Evolutionary conservation across 179 eudicot species (phyloP).

Genomic region (Heliamphora pulchella): DNA sequence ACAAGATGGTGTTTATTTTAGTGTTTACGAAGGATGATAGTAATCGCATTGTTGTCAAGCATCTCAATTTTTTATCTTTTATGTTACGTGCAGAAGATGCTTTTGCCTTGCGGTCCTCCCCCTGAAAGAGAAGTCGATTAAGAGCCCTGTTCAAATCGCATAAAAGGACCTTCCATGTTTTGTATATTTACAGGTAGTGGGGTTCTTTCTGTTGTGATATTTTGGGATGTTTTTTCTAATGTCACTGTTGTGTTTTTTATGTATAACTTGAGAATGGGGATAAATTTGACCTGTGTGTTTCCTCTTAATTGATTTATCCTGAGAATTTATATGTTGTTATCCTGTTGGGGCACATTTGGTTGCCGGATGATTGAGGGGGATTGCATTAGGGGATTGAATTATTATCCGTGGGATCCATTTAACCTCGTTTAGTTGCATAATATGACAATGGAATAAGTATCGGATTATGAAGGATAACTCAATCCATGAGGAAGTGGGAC

Average conservation of each 20-base stretch:
- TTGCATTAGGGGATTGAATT: too few relatives aligned
- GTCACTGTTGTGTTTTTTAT: not conserved
- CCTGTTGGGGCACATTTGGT: too few relatives aligned
- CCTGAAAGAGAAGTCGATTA: conserved; percentile 44
- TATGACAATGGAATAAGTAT: too few relatives aligned
- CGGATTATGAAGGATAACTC: too few relatives aligned
- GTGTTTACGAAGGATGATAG: not conserved
- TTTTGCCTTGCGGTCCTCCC: conserved; percentile 41
- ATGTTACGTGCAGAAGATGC: conserved; percentile 37
- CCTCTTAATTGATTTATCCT: not conserved
- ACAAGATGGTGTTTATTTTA: not conserved
- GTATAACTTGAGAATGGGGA: not conserved
- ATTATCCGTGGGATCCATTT: too few relatives aligned
- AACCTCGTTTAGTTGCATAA: too few relatives aligned
- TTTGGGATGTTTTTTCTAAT: not conserved
- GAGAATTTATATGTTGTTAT: not conserved
- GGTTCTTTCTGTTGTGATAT: not conserved
- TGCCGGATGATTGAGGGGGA: too few relatives aligned
- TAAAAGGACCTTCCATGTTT: not conserved
- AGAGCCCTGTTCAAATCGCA: not conserved
- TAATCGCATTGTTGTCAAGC: not conserved
- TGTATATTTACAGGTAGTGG: not conserved
- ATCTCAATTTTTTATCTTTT: not conserved
- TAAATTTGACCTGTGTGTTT: not conserved
- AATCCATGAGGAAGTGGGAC: too few relatives aligned